A percentile compares a stretch with the other conserved stretches of the same genome.
These are phyloP conservation scores for Mycena leptocephala DNA, from an alignment of 768 basidiomycete genomes.

Conservation along the genomic window DNA sequence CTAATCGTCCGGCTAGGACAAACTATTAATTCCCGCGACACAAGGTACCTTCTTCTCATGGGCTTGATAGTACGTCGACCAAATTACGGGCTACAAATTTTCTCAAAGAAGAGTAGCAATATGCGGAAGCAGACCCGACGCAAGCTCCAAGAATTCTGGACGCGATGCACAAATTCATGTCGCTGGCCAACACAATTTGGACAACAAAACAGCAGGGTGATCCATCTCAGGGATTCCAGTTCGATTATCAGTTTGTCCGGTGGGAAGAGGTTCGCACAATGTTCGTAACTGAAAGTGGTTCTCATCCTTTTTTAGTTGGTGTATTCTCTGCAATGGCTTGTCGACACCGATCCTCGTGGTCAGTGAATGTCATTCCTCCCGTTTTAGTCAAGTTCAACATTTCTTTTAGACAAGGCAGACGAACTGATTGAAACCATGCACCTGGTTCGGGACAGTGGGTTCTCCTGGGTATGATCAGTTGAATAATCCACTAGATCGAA, in stretches of 20 bases:
- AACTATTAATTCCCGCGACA: neutral
- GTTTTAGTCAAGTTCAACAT: neutral
- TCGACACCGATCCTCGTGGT: conserved; percentile 59
- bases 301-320: conserved; percentile 44
- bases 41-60: conserved; percentile 48
- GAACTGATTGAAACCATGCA: conserved; percentile 59
- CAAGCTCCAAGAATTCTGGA: conserved; percentile 55
- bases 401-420: conserved; percentile 49
- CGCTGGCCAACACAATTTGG: conserved; percentile 54
- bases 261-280: conserved; percentile 55
- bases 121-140: conserved; percentile 58
- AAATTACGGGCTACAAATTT: neutral
- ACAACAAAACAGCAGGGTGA: conserved; percentile 53
- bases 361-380: neutral
- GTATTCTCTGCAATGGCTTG: conserved; percentile 57
- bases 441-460: conserved; percentile 55
- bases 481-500: neutral
- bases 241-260: conserved; percentile 59
- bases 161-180: conserved; percentile 55
- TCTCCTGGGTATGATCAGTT: conserved; percentile 49
- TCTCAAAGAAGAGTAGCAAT: conserved; percentile 50
- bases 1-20: neutral
- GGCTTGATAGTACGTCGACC: conserved; percentile 52
- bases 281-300: neutral
- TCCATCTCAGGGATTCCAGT: conserved; percentile 57